Base-by-base conservation (phyloP, 257 asterid species). In the Nicotiana benthamiana region DNA sequence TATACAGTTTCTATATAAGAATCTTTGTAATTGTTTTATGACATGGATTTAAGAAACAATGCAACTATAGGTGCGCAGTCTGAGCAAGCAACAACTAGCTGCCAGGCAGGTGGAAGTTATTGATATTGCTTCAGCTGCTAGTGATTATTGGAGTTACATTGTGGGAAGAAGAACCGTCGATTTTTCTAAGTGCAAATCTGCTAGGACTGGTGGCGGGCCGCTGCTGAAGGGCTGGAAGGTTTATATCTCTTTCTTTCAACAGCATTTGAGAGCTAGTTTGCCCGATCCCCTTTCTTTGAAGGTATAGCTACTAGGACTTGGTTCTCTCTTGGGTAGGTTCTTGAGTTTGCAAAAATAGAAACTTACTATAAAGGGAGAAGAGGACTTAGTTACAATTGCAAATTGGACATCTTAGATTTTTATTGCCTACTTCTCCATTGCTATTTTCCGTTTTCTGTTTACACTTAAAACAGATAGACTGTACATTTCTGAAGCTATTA, bases 141-240 rank as follows among this genome's bases (percentile, higher is more conserved):
- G 79, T 46, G 98, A 94, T 79, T 94, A 94, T 67, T 94, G 97
- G 98, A 90, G 97, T 84, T 91, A 91, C 82, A 81, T 93, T 15
- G 65, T 93, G 72, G 97, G 97, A 52, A 87, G 86, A 57, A 89
- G 85, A 87, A 59, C 77, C 75, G 79, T 84, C 52, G 93, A 93
- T 83, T 83, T 93, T 30, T 86, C 96, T 57, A 93, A 79, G 82
- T 93, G 93, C 86, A 87, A 86, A 82, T 93, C 97, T 22, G 81
- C 87, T 56, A 87, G 81, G 81, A 93, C 97, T 54, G 89, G 90
- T 4, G 93, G 96, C 4, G 97, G 98, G 15, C 97, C 94, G 10
- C 92, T 94, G 54, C 72, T 83, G 80, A 89, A 89, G 53, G 93
- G 93, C 74, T 94, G 98, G 97, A 89, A 91, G 98, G 98, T 94